A percentile compares a stretch with the other conserved stretches of the same genome.
These are phyloP conservation scores for Fagopyrum homotropicum DNA, from an alignment of 148 eudicot species.

Conservation along the genomic window DNA sequence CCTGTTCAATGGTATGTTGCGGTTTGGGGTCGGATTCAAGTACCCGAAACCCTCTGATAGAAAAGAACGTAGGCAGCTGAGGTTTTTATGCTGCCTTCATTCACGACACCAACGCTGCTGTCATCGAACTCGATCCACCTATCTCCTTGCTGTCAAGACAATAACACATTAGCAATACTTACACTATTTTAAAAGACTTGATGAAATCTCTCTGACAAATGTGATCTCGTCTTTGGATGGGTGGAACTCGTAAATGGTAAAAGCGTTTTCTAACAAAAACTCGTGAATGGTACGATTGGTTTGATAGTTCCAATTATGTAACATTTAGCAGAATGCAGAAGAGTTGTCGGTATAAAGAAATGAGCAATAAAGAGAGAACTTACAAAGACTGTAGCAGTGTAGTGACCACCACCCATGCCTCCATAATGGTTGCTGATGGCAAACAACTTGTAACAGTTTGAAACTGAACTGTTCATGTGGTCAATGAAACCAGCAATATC, in stretches of 20 bases:
- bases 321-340: no score
- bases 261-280: no score
- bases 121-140: slow-evolving; percentile 84
- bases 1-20: slow-evolving; percentile 1
- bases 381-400: slow-evolving; percentile 72
- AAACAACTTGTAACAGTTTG: slow-evolving; percentile 48
- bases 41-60: slow-evolving; percentile 51
- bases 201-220: no score
- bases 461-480: slow-evolving; percentile 27
- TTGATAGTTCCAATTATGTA: no score
- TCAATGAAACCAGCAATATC: slow-evolving; percentile 49
- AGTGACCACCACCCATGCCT: slow-evolving; percentile 77
- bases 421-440: slow-evolving; percentile 82
- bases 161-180: background rate
- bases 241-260: no score
- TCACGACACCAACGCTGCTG: slow-evolving; percentile 37
- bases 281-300: no score
- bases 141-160: slow-evolving; percentile 40
- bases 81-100: slow-evolving; percentile 50
- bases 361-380: slow-evolving; percentile 18
- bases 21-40: background rate
- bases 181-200: background rate
- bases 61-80: slow-evolving; percentile 83
- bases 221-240: no score
- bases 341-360: no score